Evolutionary conservation across 345 rosid species (phyloP), one percentile per base, ranked within the genome.

Genomic region (Eucalyptus erythrocorys): DNA sequence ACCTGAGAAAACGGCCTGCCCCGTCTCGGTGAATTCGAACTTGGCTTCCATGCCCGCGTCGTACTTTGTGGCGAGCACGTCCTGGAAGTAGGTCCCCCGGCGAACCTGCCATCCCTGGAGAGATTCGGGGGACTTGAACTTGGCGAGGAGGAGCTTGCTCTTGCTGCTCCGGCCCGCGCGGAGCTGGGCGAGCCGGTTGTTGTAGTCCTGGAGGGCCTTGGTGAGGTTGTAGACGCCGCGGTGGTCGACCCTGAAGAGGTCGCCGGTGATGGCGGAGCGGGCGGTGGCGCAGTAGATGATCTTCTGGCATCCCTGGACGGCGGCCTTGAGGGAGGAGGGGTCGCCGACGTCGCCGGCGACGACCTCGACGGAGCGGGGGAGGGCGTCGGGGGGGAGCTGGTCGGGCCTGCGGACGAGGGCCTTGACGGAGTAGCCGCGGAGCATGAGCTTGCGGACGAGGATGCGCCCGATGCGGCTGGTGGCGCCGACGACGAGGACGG

Each of bases 1-100:
- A 97, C 99, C 99, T 89, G 98, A 96, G 91, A 96, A 98, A 89
- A 95, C 96, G 48, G 99, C 98, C 22, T 95, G 91, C 86, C 96
- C 99, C 17, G 94, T 89, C 92, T 96, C 99, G 2, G 97, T 94
- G 93, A 93, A 95, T 92, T 96, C 97, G 86, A 98, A 95, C 92
- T 92, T 96, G 85, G 98, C 99, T 91, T 98, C 98, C 97, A 98
- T 96, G 87, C 99, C 99, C 45, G 94, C 99, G 90, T 96, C 99
- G 87, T 94, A 98, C 94, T 95, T 98, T 15, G 95, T 91, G 89
- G 97, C 96, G 88, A 96, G 84, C 47, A 92, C 93, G 86, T 98
- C 98, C 94, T 95, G 97, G 90, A 98, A 98, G 89, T 98, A 98
- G 91, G 98, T 95, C 88, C 99, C 99, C 91, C 93, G 94, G 87